Evolutionary conservation across 2,329 filamentous ascomycete species (phyloP).

Genomic region (Sporothrix euskadiensis): DNA sequence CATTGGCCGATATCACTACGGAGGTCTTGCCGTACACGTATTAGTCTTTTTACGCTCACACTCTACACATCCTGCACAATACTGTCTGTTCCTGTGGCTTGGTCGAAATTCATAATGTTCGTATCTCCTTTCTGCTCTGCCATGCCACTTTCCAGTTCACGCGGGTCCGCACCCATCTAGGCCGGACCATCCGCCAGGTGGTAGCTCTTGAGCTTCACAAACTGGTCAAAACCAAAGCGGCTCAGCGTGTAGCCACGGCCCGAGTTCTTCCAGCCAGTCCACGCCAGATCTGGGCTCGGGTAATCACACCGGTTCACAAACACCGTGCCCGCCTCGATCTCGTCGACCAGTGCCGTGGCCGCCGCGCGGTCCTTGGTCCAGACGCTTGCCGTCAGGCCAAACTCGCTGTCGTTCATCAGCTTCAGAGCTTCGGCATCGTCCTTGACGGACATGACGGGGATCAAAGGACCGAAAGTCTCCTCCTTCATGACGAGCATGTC

Average conservation of each 20-base stretch:
- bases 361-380: slow-evolving; percentile 86
- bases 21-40: background rate
- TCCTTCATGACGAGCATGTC: slow-evolving; percentile 86
- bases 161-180: background rate
- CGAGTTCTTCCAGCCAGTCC: slow-evolving; percentile 97
- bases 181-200: slow-evolving; percentile 78
- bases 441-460: slow-evolving; percentile 84
- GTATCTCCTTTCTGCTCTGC: background rate
- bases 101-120: background rate
- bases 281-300: slow-evolving; percentile 88
- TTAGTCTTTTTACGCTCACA: background rate
- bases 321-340: slow-evolving; percentile 88
- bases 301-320: slow-evolving; percentile 95
- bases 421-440: slow-evolving; percentile 76
- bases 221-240: slow-evolving; percentile 90
- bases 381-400: slow-evolving; percentile 92
- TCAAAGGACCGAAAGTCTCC: slow-evolving; percentile 92
- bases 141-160: no score
- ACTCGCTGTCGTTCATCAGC: slow-evolving; percentile 93
- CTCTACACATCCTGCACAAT: background rate
- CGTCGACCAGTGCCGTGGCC: slow-evolving; percentile 74
- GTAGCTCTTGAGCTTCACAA: slow-evolving; percentile 94
- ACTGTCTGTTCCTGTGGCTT: background rate
- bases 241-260: slow-evolving; percentile 89
- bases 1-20: background rate